Evolutionary conservation across 1,284 basidiomycete species (phyloP), one percentile per base, ranked within the genome.

Genomic region (Takashimella koratensis): DNA sequence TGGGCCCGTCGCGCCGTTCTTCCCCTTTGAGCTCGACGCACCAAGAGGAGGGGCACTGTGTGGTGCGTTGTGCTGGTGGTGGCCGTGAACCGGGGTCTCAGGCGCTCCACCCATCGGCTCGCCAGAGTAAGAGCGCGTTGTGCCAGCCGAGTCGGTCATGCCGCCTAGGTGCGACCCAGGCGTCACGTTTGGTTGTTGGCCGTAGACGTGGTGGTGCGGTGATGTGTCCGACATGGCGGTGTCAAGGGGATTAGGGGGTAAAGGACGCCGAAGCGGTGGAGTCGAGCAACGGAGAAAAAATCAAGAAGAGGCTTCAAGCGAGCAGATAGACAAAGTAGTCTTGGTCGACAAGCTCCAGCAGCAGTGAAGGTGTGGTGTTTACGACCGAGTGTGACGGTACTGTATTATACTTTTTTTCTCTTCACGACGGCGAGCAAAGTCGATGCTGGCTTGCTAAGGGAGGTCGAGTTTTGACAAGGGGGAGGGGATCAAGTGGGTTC

Each of bases 1-100:
- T n/a, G 71, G 69, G 42, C 72, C 72, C 5, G 68, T 73, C 8
- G 70, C 66, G 6, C 72, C 72, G 47, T 73, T 73, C 58, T 74
- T 74, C 24, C 72, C 70, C 54, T 70, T 71, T 21, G 65, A 36
- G 30, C 30, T 36, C 30, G 30, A 36, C 16, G 30, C 30, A 36
- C 30, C 30, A 8, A 36, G 30, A 36, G 30, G 30, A 8, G 30
- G 30, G 30, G 30, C 30, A 36, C 30, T 36, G 30, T 36, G 30
- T 8, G 30, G 30, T 36, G 30, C 30, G 8, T 8, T 36, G 30
- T 36, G 30, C 8, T 36, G 30, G 30, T 36, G 30, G 16, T 36
- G 30, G 10, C 30, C 30, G 8, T 36, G 30, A 36, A 36, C 30
- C 8, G 30, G 30, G 16, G 30, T 36, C 16, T 36, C 30, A 36